These are phyloP conservation scores for Globisporangium barbulae DNA, from an alignment of 352 stramenopile species.

Conservation along the genomic window DNA sequence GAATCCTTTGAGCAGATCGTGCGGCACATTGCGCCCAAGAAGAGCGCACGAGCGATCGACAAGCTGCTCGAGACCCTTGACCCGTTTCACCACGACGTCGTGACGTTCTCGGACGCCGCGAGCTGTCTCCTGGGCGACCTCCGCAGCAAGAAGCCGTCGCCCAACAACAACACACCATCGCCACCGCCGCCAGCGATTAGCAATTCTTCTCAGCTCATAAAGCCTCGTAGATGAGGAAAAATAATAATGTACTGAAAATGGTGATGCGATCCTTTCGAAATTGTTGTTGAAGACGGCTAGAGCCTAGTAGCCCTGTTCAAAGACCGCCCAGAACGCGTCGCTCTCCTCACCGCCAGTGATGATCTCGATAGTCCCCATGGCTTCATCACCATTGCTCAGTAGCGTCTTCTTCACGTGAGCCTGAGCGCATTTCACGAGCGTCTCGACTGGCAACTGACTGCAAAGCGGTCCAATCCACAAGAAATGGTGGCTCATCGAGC, in stretches of 20 bases:
- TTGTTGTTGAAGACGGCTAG: background rate
- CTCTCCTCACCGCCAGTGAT: constrained; percentile 39
- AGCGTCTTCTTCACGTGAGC: constrained; percentile 5
- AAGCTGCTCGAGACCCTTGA: constrained; percentile 52
- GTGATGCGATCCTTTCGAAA: background rate
- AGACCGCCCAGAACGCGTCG: constrained; percentile 55
- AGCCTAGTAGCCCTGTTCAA: constrained; percentile 55
- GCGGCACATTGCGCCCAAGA: constrained; percentile 32
- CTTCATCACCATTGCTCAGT: background rate
- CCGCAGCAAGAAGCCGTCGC: constrained; percentile 19
- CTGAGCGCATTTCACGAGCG: constrained; percentile 21
- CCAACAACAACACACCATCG: constrained; percentile 14
- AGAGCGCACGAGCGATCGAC: constrained; percentile 38
- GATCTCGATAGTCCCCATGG: constrained; percentile 8
- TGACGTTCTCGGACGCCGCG: constrained; percentile 72
- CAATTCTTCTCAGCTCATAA: background rate
- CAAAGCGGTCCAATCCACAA: constrained; percentile 38
- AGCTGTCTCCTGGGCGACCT: constrained; percentile 36
- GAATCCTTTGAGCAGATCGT: constrained; percentile 34
- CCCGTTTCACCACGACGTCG: constrained; percentile 61
- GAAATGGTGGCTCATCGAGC: constrained; percentile 14
- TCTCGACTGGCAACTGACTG: constrained; percentile 7
- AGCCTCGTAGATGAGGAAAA: too few relatives aligned
- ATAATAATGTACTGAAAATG: background rate
- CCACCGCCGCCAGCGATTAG: background rate